Evolutionary conservation across 2,329 filamentous ascomycete species (phyloP), one percentile per base, ranked within the genome.

Genomic region (Alternaria postmessia): DNA sequence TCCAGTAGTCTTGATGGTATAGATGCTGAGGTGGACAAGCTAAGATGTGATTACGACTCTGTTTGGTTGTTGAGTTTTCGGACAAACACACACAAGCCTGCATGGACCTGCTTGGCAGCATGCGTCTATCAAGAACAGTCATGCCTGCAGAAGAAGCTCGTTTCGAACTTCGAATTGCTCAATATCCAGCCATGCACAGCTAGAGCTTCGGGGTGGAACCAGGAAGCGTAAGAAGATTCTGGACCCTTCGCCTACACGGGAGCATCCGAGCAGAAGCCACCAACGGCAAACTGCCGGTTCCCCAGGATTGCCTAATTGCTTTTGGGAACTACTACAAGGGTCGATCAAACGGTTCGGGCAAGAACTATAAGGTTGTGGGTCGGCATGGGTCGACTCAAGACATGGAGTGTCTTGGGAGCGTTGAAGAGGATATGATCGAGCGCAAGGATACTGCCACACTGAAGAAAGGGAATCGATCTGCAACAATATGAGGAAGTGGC

Each of bases 1-100:
- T 12, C 66, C 69, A 9, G 61, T 71, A 12, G 64, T 69, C 2
- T 62, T 73, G 20, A 66, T 76, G 62, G 73, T 75, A 26, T 74
- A 38, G 30, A 43, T 18, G 34, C 18, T 18, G 20, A 16, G 38
- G 22, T 47, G 42, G 20, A n/a, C 6, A 20, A 39, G 11, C 11
- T 16, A 24, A 49, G 5, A 24, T 36, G 20, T 18, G 14, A 8
- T 38, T 49, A 20, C 3, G 16, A 18, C 46, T n/a, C 20, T 4
- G 5, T 34, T 20, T 12, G 46, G 32, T 20, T 36, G 12, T 26
- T 4, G 46, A 26, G 20, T 26, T 11, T 38, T 12, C 14, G 14
- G 32, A 49, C 22, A 9, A 20, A 16, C 20, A 38, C 22, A 22
- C 16, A 18, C 8, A 24, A 5, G 5, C 4, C 30, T 49, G 34